phyloP scores from a whole-genome alignment of 1,139 yeast species.

The Pichia sp. region DNA sequence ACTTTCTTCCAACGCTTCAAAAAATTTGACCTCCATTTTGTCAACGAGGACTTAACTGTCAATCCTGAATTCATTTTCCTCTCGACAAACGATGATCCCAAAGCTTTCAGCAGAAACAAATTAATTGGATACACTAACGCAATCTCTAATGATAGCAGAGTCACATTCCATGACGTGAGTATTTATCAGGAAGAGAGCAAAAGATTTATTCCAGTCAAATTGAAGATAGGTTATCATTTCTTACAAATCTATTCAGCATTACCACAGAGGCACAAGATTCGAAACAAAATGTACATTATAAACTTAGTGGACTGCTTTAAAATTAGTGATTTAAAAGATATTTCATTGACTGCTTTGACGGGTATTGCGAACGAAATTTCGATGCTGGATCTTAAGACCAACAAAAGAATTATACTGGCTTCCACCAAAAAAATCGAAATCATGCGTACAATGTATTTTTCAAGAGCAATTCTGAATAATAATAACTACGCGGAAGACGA shows the following conservation, averaged over 20 bases:
- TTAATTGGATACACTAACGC: slow-evolving; percentile 39
- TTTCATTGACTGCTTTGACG: slow-evolving; percentile 49
- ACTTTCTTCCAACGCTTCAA: slow-evolving; percentile 33
- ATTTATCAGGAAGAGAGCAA: slow-evolving; percentile 43
- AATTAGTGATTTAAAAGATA: slow-evolving; percentile 49
- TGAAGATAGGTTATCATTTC: slow-evolving; percentile 69
- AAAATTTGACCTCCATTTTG: slow-evolving; percentile 7
- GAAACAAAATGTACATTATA: slow-evolving; percentile 36
- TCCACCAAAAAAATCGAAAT: slow-evolving; percentile 65
- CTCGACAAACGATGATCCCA: slow-evolving; percentile 41
- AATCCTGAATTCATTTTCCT: slow-evolving; percentile 26
- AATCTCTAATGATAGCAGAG: slow-evolving; percentile 52
- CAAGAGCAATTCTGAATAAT: slow-evolving; percentile 44
- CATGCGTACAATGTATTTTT: slow-evolving; percentile 62
- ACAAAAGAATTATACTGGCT: slow-evolving; percentile 46
- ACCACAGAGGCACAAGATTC: slow-evolving; percentile 37
- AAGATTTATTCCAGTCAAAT: slow-evolving; percentile 50
- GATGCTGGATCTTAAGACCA: slow-evolving; percentile 49
- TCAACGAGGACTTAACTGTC: slow-evolving; percentile 9
- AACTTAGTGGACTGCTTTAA: slow-evolving; percentile 50
- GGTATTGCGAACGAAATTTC: slow-evolving; percentile 52
- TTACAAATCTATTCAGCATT: slow-evolving; percentile 49
- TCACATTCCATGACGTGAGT: slow-evolving; percentile 55
- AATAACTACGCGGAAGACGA: slow-evolving; percentile 23
- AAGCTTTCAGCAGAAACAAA: slow-evolving; percentile 47